phyloP scores from a whole-genome alignment of 2,329 filamentous ascomycete genomes.

The Zymoseptoria pseudotritici region DNA sequence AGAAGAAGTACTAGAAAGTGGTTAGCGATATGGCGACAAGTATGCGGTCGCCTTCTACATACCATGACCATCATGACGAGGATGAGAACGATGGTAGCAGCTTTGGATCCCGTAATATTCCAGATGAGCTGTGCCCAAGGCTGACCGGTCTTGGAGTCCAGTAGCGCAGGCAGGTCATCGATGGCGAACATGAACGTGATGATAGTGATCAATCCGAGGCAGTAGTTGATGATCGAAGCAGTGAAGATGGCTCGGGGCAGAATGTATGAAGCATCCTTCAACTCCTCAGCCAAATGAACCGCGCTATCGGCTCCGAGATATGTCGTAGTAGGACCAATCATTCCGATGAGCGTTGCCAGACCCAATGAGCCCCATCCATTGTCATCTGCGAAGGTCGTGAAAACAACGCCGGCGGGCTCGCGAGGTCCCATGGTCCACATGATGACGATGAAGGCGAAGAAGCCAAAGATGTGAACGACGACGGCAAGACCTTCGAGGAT shows the following conservation, averaged over 20 bases:
- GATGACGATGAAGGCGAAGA: constrained; percentile 24
- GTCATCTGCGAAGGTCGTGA: constrained; percentile 20
- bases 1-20: constrained; percentile 17
- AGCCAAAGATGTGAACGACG: constrained; percentile 24
- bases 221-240: constrained; percentile 25
- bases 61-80: constrained; percentile 20
- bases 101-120: constrained; percentile 19
- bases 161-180: constrained; percentile 17
- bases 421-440: constrained; percentile 24
- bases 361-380: constrained; percentile 20
- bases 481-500: constrained; percentile 25
- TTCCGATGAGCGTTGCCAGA: constrained; percentile 22
- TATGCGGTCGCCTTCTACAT: background rate
- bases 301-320: constrained; percentile 33
- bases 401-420: constrained; percentile 14
- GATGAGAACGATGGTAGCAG: constrained; percentile 20
- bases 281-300: constrained; percentile 31
- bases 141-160: constrained; percentile 17
- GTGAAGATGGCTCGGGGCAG: constrained; percentile 28
- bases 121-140: constrained; percentile 22
- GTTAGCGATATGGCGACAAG: background rate
- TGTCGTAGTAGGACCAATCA: constrained; percentile 29
- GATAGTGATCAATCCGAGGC: constrained; percentile 23
- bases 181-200: constrained; percentile 26
- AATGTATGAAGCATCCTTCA: constrained; percentile 23